A percentile compares a stretch with the other conserved stretches of the same genome.
phyloP scores from a whole-genome alignment of 1,139 yeast species.

The Candida sp. region DNA sequence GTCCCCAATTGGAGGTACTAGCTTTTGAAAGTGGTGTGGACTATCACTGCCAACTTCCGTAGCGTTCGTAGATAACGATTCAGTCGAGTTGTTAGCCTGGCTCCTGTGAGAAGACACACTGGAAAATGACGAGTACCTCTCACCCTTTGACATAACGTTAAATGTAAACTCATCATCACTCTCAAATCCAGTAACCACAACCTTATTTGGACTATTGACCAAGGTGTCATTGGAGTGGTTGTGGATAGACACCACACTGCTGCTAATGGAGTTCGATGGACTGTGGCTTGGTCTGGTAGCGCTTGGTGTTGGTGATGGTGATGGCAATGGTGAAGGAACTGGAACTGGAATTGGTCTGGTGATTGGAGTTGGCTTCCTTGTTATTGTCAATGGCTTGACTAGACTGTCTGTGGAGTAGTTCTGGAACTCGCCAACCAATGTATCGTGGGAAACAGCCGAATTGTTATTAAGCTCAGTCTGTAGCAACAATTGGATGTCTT shows the following conservation, averaged over 20 bases:
- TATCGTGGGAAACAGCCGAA: conserved; percentile 24
- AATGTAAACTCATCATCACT: conserved; percentile 11
- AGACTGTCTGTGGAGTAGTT: conserved; percentile 9
- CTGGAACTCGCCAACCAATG: background rate
- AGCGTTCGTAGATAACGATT: conserved; percentile 15
- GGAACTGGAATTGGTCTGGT: background rate
- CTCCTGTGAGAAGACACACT: conserved; percentile 2
- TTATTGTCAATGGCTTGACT: conserved; percentile 26
- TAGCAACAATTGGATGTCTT: conserved; percentile 33
- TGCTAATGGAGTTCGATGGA: background rate
- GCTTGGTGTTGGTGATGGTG: no score
- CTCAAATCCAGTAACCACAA: background rate
- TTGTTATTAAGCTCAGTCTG: conserved; percentile 27
- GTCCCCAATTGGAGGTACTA: background rate
- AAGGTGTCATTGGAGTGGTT: conserved; percentile 9
- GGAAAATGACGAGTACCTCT: conserved; percentile 3
- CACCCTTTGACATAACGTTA: background rate
- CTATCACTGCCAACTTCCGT: conserved; percentile 9
- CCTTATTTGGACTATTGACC: conserved; percentile 6
- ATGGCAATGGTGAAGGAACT: no score
- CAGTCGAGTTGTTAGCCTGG: conserved; percentile 12
- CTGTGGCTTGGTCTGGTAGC: background rate
- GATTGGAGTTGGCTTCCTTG: conserved; percentile 20
- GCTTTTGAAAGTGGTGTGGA: background rate
- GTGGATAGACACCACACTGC: conserved; percentile 2